Evolutionary conservation across 495 filamentous ascomycete species (phyloP).

Genomic region (Penicillium bialowiezense): DNA sequence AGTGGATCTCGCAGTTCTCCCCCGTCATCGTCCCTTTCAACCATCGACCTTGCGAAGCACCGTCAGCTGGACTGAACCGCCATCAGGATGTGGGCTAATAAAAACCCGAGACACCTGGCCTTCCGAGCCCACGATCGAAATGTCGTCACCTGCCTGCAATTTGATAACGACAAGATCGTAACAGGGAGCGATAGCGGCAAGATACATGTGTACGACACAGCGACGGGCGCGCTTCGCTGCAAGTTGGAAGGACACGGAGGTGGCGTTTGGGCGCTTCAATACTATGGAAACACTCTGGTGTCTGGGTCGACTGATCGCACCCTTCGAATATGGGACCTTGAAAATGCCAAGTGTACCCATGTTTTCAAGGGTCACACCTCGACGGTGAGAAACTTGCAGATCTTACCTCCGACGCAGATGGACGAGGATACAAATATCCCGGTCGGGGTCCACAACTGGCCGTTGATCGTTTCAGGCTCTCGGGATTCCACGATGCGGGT

Average conservation of each 20-base stretch:
- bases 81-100: slow-evolving; percentile 69
- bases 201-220: slow-evolving; percentile 98
- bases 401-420: slow-evolving; percentile 79
- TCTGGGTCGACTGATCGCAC: slow-evolving; percentile 94
- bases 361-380: slow-evolving; percentile 97
- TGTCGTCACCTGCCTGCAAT: slow-evolving; percentile 97
- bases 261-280: slow-evolving; percentile 96
- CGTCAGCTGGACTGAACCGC: too few relatives aligned
- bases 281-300: slow-evolving; percentile 88
- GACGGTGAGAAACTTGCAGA: slow-evolving; percentile 94
- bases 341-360: slow-evolving; percentile 82
- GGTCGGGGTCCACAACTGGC: slow-evolving; percentile 84
- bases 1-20: too few relatives aligned
- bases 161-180: slow-evolving; percentile 94
- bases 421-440: slow-evolving; percentile 63
- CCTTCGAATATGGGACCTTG: slow-evolving; percentile 96
- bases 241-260: slow-evolving; percentile 90
- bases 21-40: too few relatives aligned
- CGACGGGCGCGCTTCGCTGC: slow-evolving; percentile 79
- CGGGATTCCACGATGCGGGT: slow-evolving; percentile 90
- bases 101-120: slow-evolving; percentile 85
- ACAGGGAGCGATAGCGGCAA: slow-evolving; percentile 96
- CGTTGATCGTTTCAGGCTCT: slow-evolving; percentile 96
- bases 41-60: too few relatives aligned
- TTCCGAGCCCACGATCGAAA: slow-evolving; percentile 93